Percentiles rank a stretch among this genome's conserved stretches.
These are phyloP conservation scores for Annulohypoxylon maeteangense DNA, from an alignment of 495 filamentous ascomycete genomes.

Conservation along the genomic window DNA sequence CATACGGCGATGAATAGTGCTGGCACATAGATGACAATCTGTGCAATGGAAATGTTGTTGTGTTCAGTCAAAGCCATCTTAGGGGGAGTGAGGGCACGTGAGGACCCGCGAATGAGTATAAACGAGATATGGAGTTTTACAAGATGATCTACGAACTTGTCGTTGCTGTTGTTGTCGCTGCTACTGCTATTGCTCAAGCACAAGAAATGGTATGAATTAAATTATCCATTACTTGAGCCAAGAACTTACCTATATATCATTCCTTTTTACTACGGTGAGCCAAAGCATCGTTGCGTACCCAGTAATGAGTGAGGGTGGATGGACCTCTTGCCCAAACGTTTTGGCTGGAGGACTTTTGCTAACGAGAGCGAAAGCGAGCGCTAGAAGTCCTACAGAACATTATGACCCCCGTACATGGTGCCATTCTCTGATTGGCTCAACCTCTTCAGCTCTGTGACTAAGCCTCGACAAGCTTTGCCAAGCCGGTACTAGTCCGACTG, in stretches of 20 bases:
- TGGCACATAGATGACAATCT: slow-evolving; percentile 47
- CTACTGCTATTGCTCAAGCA: background rate
- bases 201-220: background rate
- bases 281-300: background rate
- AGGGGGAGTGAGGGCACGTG: background rate
- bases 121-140: background rate
- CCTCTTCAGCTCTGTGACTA: slow-evolving; percentile 12
- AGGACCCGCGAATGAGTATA: slow-evolving; percentile 2
- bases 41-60: slow-evolving; percentile 49
- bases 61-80: slow-evolving; percentile 42
- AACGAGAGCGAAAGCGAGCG: slow-evolving; percentile 33
- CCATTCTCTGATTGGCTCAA: background rate
- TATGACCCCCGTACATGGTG: background rate
- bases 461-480: slow-evolving; percentile 37
- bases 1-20: slow-evolving; percentile 43
- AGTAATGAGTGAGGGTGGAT: background rate
- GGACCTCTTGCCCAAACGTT: background rate
- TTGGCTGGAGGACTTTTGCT: background rate
- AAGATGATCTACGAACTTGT: background rate
- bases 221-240: background rate
- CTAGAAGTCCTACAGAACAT: background rate
- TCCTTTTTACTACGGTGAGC: background rate
- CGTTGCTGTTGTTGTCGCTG: background rate
- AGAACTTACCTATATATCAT: slow-evolving; percentile 19
- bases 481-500: slow-evolving; percentile 20